A percentile compares a stretch with the other conserved stretches of the same genome.
Evolutionary conservation across 306 rosid genomes (phyloP).

Genomic region (Quercus variabilis): DNA sequence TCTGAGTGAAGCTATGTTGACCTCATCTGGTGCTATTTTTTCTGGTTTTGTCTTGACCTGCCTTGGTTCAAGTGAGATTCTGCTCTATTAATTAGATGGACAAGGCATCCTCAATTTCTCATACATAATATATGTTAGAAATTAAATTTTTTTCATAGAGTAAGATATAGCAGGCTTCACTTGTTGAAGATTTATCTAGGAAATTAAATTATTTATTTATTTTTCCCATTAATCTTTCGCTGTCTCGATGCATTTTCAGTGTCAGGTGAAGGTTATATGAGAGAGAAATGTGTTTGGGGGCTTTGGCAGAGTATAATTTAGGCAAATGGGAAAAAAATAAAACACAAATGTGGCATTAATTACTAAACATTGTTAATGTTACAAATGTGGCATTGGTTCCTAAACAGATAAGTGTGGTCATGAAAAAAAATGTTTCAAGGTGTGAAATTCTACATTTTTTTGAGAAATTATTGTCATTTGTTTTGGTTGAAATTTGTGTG

Average conservation of each 20-base stretch:
- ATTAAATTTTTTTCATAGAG: no score
- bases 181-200: no score
- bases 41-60: not conserved
- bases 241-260: not conserved
- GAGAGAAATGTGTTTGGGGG: not conserved
- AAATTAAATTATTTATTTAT: not conserved
- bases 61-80: not conserved
- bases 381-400: no score
- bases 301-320: not conserved
- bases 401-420: no score
- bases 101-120: no score
- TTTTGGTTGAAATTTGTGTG: no score
- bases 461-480: no score
- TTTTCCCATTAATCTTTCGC: not conserved
- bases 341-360: not conserved
- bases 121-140: not conserved
- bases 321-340: not conserved
- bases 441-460: no score
- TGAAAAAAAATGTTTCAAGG: no score
- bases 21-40: not conserved
- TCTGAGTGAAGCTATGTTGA: not conserved
- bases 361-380: no score
- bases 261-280: constrained; percentile 8
- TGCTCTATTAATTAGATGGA: not conserved
- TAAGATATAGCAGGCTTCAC: no score